phyloP scores from a whole-genome alignment of 2,329 filamentous ascomycete genomes.

The Leptodontidium sp. region DNA sequence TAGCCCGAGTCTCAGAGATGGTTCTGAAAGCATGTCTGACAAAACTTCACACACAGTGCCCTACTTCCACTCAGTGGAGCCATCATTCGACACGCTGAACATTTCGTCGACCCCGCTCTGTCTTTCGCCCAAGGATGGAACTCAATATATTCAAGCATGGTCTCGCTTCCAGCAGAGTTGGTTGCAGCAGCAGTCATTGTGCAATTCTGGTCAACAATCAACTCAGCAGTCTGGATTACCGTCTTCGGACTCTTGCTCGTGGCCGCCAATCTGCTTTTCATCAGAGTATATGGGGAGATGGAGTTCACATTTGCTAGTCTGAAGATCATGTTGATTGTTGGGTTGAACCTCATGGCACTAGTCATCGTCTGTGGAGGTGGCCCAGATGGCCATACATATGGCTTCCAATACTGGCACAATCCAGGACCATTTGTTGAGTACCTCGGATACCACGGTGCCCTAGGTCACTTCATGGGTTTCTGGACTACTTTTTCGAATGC shows the following conservation, averaged over 20 bases:
- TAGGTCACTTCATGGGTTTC: conserved; percentile 65
- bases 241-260: conserved; percentile 50
- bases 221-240: conserved; percentile 53
- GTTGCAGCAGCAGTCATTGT: conserved; percentile 69
- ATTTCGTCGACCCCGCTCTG: conserved; percentile 50
- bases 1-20: not conserved
- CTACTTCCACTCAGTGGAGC: conserved; percentile 57
- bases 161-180: conserved; percentile 58
- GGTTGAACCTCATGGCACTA: conserved; percentile 67
- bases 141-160: conserved; percentile 42
- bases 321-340: conserved; percentile 69
- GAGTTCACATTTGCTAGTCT: conserved; percentile 62
- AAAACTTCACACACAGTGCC: conserved; percentile 38
- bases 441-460: conserved; percentile 66
- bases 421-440: conserved; percentile 75
- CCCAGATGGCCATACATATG: conserved; percentile 64
- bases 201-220: conserved; percentile 68
- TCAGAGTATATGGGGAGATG: conserved; percentile 59
- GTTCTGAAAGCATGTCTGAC: not conserved
- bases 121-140: conserved; percentile 48
- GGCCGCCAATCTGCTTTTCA: conserved; percentile 49
- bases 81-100: conserved; percentile 49
- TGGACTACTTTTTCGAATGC: conserved; percentile 55
- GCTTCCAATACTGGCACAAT: conserved; percentile 74
- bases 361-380: conserved; percentile 70